Percentiles rank a stretch among this genome's conserved stretches.
Evolutionary conservation across 306 rosid species (phyloP).

Genomic region (Gleditsia sinensis): DNA sequence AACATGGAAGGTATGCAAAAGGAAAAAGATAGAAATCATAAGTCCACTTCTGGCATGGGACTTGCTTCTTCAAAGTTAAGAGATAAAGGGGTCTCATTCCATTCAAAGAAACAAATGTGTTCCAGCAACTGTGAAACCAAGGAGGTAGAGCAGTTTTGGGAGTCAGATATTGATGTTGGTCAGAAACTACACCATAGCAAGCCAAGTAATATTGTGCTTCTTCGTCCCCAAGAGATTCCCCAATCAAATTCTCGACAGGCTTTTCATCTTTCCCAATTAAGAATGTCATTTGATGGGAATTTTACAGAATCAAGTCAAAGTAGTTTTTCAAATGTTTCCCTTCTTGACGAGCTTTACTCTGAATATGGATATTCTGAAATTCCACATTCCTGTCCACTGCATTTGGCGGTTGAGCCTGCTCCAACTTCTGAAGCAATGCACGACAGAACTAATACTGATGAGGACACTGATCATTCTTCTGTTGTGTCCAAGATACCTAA

Average conservation of each 20-base stretch:
- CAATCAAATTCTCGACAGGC: conserved; percentile 46
- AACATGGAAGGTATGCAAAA: conserved; percentile 37
- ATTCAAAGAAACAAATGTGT: conserved; percentile 36
- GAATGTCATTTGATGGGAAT: conserved; percentile 50
- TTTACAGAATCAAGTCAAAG: conserved; percentile 48
- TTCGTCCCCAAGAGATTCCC: conserved; percentile 47
- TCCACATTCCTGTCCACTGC: conserved; percentile 50
- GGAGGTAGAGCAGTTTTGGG: conserved; percentile 39
- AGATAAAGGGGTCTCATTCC: conserved; percentile 39
- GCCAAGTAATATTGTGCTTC: conserved; percentile 46
- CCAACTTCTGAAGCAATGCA: conserved; percentile 31
- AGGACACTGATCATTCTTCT: conserved; percentile 38
- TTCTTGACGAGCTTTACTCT: conserved; percentile 45
- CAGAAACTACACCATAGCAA: conserved; percentile 30
- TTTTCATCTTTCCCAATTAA: conserved; percentile 40
- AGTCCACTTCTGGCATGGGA: conserved; percentile 32
- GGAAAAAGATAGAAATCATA: conserved; percentile 49
- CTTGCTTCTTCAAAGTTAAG: conserved; percentile 38
- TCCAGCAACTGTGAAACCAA: conserved; percentile 39
- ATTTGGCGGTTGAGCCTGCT: conserved; percentile 37
- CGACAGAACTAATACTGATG: conserved; percentile 31
- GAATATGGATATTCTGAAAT: conserved; percentile 47
- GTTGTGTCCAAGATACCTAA: conserved; percentile 33
- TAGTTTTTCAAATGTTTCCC: conserved; percentile 52
- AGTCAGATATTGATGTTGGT: conserved; percentile 35